phyloP scores from a whole-genome alignment of 2,329 filamentous ascomycete species.

The Periconia digitata region DNA sequence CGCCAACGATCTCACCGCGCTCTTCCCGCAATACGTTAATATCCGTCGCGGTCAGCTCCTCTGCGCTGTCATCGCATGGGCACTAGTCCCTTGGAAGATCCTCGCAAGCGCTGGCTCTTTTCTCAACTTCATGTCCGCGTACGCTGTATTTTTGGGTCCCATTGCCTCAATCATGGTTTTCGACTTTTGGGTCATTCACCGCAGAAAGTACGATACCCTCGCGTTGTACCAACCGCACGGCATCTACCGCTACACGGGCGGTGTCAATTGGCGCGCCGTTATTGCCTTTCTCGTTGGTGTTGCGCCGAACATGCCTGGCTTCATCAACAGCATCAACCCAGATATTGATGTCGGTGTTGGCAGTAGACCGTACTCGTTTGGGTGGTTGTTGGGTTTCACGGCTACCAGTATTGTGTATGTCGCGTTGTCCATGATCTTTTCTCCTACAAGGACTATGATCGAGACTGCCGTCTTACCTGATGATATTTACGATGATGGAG shows the following conservation, averaged over 20 bases:
- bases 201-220: conserved; percentile 51
- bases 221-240: conserved; percentile 55
- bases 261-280: conserved; percentile 63
- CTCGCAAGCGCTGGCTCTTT: conserved; percentile 46
- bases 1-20: conserved; percentile 56
- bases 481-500: conserved; percentile 40
- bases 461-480: conserved; percentile 42
- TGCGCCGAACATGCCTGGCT: conserved; percentile 59
- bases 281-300: conserved; percentile 60
- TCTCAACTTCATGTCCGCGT: conserved; percentile 65
- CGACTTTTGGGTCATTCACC: conserved; percentile 62
- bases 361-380: conserved; percentile 61
- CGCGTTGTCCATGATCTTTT: conserved; percentile 51
- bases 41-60: conserved; percentile 53
- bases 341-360: conserved; percentile 50
- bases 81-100: conserved; percentile 52
- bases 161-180: conserved; percentile 62
- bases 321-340: conserved; percentile 49
- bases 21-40: conserved; percentile 57
- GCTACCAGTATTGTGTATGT: conserved; percentile 60
- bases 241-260: conserved; percentile 55
- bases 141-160: conserved; percentile 66
- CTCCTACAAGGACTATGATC: conserved; percentile 55
- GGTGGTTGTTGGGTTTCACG: conserved; percentile 66
- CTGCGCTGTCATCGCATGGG: conserved; percentile 48